Base-by-base conservation (phyloP, 1,284 basidiomycete genomes). In the Ustilago sp. region DNA sequence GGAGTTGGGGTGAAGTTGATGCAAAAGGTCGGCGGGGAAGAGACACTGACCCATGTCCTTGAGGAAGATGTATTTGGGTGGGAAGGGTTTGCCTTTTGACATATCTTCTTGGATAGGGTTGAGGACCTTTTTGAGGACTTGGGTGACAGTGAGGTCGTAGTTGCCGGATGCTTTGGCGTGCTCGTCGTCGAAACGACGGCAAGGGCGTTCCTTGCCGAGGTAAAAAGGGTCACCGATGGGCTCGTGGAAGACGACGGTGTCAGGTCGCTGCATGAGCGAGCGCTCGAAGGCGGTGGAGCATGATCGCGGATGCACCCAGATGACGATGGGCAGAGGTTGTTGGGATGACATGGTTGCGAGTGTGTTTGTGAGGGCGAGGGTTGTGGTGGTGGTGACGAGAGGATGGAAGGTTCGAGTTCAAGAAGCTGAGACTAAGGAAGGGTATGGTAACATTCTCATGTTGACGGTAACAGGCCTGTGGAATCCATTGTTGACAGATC, bases 21-120 rank as follows among this genome's bases (percentile, higher is more conserved):
- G 65, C 15, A 84, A 64, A n/a, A 69, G 32, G 5, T 68, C 62
- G 55, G 69, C 70, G 12, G 74, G 59, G 71, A 84, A 81, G 50
- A 82, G 66, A 57, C 80, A 84, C 53, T 82, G 83, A 36, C 82
- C 83, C 83, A 84, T 84, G 50, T 84, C 83, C 67, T 83, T 83
- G 66, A 83, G 76, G 60, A 83, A 83, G 43, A 83, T 51, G 59
- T 80, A 83, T 58, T 76, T 76, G 64, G 68, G 74, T 3, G 71
- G 68, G 50, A 63, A 76, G 1, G 59, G 19, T 50, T 80, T 70
- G 61, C 56, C 52, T 23, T 69, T 71, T 47, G 74, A 52, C 19
- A 73, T 39, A 45, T 73, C 68, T 7, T 74, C 63, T 36, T 68
- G 56, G 38, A 63, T 74, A 17, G 74, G 74, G 43, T 72, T 76